phyloP scores from a whole-genome alignment of 352 stramenopile species.

The Phytophthora citrophthora region DNA sequence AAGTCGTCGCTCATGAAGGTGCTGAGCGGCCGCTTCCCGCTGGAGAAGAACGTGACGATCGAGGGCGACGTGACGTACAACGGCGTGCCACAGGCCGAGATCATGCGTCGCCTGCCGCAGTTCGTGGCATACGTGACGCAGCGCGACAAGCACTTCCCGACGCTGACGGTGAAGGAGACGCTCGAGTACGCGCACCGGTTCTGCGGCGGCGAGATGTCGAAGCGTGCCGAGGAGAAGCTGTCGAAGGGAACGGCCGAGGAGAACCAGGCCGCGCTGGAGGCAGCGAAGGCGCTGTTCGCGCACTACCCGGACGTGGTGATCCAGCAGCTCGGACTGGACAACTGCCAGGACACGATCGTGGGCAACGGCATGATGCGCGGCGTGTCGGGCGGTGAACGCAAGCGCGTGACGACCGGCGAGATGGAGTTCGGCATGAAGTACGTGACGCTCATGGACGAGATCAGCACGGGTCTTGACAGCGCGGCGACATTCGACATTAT shows the following conservation, averaged over 20 bases:
- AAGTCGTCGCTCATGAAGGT: slow-evolving; percentile 40
- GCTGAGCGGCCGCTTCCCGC: slow-evolving; percentile 46
- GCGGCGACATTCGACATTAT: slow-evolving; percentile 65
- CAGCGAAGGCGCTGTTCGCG: slow-evolving; percentile 26
- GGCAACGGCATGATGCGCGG: slow-evolving; percentile 65
- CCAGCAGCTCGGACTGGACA: slow-evolving; percentile 28
- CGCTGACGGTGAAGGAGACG: slow-evolving; percentile 31
- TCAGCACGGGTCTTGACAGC: slow-evolving; percentile 70
- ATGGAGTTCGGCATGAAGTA: slow-evolving; percentile 87
- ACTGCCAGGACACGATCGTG: slow-evolving; percentile 59
- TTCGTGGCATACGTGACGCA: slow-evolving; percentile 54
- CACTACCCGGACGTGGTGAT: slow-evolving; percentile 34
- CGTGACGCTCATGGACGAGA: slow-evolving; percentile 86
- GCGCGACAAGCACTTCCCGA: slow-evolving; percentile 91
- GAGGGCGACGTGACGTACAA: slow-evolving; percentile 60
- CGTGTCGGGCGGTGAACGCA: slow-evolving; percentile 73
- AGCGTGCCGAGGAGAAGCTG: slow-evolving; percentile 50
- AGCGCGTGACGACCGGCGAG: slow-evolving; percentile 77
- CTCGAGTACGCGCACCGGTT: slow-evolving; percentile 71
- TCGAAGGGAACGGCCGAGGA: slow-evolving; percentile 41
- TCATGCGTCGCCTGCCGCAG: slow-evolving; percentile 44
- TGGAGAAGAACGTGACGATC: slow-evolving; percentile 43
- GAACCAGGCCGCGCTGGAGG: slow-evolving; percentile 32
- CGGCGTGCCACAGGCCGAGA: slow-evolving; percentile 30
- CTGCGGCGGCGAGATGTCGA: slow-evolving; percentile 43